Conservation (phyloP, 1,284 basidiomycete genomes). For the Naganishia sp. region DNA sequence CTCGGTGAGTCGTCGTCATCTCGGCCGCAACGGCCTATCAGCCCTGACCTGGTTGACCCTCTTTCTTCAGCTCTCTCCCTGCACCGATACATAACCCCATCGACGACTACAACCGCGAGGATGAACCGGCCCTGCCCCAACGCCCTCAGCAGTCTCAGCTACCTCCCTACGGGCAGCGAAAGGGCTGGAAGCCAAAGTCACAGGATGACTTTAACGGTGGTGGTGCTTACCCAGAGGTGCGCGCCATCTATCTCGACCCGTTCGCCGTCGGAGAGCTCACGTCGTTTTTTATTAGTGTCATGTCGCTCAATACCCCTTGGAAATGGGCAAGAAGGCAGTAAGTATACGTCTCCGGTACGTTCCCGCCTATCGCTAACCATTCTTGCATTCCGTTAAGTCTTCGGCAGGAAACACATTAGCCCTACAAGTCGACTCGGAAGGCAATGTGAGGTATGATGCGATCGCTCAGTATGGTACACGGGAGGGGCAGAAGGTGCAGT, state of each 20-base stretch:
- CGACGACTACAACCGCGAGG: constrained; percentile 24
- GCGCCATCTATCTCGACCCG: constrained; percentile 19
- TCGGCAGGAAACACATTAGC: constrained; percentile 66
- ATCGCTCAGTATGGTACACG: constrained; percentile 94
- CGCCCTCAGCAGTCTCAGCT: constrained; percentile 35
- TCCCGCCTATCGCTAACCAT: constrained; percentile 1
- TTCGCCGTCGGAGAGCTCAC: background rate
- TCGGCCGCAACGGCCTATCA: background rate
- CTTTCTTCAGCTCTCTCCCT: constrained; percentile 30
- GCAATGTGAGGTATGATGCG: constrained; percentile 94
- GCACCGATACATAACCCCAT: constrained; percentile 31
- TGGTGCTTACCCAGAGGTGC: constrained; percentile 84
- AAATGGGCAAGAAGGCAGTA: constrained; percentile 92
- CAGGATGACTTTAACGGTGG: constrained; percentile 88
- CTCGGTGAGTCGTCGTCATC: constrained; percentile 43
- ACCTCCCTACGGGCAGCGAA: constrained; percentile 72
- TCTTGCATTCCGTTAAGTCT: background rate
- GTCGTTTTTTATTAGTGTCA: constrained; percentile 62
- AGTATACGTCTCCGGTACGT: constrained; percentile 38
- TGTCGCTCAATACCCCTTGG: constrained; percentile 93
- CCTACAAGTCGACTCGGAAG: constrained; percentile 93
- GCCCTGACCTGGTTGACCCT: background rate
- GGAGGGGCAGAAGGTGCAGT: constrained; percentile 80
- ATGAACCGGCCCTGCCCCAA: constrained; percentile 13
- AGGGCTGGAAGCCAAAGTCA: constrained; percentile 80